These are phyloP conservation scores for Hebeloma cylindrosporum DNA, from an alignment of 768 basidiomycete species.

Conservation along the genomic window DNA sequence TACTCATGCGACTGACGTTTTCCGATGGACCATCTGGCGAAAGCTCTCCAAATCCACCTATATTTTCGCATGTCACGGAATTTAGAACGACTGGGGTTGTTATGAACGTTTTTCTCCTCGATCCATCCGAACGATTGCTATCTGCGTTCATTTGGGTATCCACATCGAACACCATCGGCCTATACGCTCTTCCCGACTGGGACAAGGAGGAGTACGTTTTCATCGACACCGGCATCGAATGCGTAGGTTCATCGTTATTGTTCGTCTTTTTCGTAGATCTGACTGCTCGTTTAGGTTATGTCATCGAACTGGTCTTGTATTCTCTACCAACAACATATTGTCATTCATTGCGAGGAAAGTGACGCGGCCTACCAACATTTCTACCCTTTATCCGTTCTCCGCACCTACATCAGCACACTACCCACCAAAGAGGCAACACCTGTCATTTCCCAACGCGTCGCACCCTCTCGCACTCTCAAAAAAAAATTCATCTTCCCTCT, in stretches of 20 bases:
- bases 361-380: constrained; percentile 67
- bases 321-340: constrained; percentile 60
- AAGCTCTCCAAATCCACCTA: constrained; percentile 38
- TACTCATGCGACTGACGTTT: constrained; percentile 67
- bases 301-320: constrained; percentile 82
- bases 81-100: constrained; percentile 68
- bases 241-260: constrained; percentile 45
- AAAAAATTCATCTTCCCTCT: constrained; percentile 55
- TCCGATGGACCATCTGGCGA: constrained; percentile 47
- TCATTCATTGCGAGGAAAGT: constrained; percentile 73
- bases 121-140: constrained; percentile 57
- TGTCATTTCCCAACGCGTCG: constrained; percentile 37
- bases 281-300: constrained; percentile 41
- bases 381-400: constrained; percentile 53
- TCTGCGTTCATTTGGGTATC: constrained; percentile 73
- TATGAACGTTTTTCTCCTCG: constrained; percentile 77
- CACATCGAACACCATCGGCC: constrained; percentile 50
- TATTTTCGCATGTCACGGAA: constrained; percentile 58
- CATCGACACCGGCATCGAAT: constrained; percentile 71
- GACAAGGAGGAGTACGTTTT: constrained; percentile 64
- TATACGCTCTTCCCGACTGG: constrained; percentile 71
- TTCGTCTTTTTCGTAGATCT: neutral
- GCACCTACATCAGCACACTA: constrained; percentile 30
- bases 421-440: constrained; percentile 35
- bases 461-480: constrained; percentile 46